Evolutionary conservation across 2,329 filamentous ascomycete species (phyloP), one percentile per base, ranked within the genome.

Genomic region (Neonectria coccinea): DNA sequence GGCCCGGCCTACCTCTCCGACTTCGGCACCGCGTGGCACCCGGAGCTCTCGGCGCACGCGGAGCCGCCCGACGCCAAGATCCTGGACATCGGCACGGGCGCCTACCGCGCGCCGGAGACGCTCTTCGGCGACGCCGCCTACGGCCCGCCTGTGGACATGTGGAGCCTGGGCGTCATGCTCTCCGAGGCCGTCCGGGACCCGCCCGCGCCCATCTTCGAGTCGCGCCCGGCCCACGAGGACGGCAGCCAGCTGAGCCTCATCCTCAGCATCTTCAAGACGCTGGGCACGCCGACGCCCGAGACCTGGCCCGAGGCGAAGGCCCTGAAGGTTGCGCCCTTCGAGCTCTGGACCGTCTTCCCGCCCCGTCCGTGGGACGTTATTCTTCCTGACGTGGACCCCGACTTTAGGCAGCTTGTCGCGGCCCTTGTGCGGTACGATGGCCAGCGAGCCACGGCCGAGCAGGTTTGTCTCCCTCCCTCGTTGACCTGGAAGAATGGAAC

Each of bases 181-280:
- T 92, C 93, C 5, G 94, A 98, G 79, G 92, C 78, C 75, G 89
- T 81, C 74, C 84, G 77, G 66, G 84, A 69, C 68, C 84, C 76
- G 70, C 88, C 81, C 48, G 81, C 65, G n/a, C 85, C 91, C 0
- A 83, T 98, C 1, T 98, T 99, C 71, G 91, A 96, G 75, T 92
- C 93, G 4, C 92, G 93, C 1, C 78, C 85, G 2, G 83, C 81
- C 0, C 83, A 87, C 64, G 93, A 97, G 71, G 86, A 98, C 55
- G 96, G 97, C 0, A 98, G 92, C 75, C 96, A 99, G 79, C 84
- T 99, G 42, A 92, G 93, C 0, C 83, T 99, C 55, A 95, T 99
- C 61, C 85, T 94, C 57, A 97, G 93, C 74, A 95, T 98, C 39
- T 98, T 99, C 80, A 90, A 92, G 79, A 97, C 91, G 1, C 79